Percentiles rank a stretch among this genome's conserved stretches.
Evolutionary conservation across 768 basidiomycete genomes (phyloP).

Genomic region (Ramaria sp.): DNA sequence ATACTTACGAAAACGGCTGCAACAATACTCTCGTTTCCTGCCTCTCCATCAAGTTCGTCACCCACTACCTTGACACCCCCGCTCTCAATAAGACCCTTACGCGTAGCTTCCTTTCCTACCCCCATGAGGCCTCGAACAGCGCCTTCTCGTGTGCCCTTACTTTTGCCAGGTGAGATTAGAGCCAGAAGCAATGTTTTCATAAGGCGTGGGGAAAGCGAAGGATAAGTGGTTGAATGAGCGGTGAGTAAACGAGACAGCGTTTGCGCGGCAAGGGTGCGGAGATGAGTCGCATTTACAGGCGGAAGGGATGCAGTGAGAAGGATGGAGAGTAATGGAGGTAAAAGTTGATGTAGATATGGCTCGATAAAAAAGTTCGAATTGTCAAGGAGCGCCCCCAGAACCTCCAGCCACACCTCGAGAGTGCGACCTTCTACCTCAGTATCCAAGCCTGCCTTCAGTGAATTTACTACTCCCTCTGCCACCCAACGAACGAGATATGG

Average conservation of each 20-base stretch:
- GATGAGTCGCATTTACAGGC: slow-evolving; percentile 50
- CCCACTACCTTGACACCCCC: slow-evolving; percentile 70
- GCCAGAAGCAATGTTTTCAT: slow-evolving; percentile 91
- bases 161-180: slow-evolving; percentile 60
- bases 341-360: slow-evolving; percentile 93
- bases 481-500: slow-evolving; percentile 96
- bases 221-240: slow-evolving; percentile 81
- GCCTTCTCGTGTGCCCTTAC: slow-evolving; percentile 77
- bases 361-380: slow-evolving; percentile 89
- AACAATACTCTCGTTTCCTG: slow-evolving; percentile 35
- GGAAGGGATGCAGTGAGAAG: slow-evolving; percentile 84
- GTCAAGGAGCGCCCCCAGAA: slow-evolving; percentile 72
- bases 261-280: slow-evolving; percentile 75
- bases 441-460: slow-evolving; percentile 37
- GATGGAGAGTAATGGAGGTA: slow-evolving; percentile 86
- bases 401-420: slow-evolving; percentile 76
- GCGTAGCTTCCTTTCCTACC: slow-evolving; percentile 75
- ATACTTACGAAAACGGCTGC: slow-evolving; percentile 49
- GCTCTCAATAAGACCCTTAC: slow-evolving; percentile 73
- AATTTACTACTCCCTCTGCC: slow-evolving; percentile 71
- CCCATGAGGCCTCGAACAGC: slow-evolving; percentile 80
- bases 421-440: slow-evolving; percentile 56
- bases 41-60: slow-evolving; percentile 39
- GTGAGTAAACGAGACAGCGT: slow-evolving; percentile 74
- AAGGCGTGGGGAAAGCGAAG: slow-evolving; percentile 76